Evolutionary conservation across 495 filamentous ascomycete species (phyloP), one percentile per base, ranked within the genome.

Genomic region (Usnea hakonensis): DNA sequence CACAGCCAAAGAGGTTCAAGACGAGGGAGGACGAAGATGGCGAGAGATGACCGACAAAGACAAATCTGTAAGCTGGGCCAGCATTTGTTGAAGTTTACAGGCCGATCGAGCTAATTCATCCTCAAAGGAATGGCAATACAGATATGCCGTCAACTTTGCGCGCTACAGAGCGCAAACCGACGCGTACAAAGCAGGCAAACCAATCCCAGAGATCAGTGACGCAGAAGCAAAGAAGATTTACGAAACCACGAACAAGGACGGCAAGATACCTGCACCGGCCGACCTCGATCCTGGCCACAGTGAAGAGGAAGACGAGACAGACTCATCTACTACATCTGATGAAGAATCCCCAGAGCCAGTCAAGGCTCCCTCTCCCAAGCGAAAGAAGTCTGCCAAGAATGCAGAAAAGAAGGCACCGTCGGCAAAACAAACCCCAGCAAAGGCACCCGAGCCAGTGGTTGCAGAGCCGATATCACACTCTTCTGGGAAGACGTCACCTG

Each of bases 1-100:
- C 4, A 85, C 83, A 61, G 89, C 90, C 64, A 88, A 87, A 66
- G 87, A 93, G 55, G 86, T 96, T 28, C 91, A 96, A 75, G 89
- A 61, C 81, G 81, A 55, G 82, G 93, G 64, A 96, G 95, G 94
- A 76, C 82, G 52, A 80, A 79, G 48, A 90, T 97, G 87, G 73
- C 77, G 82, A 48, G 81, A 80, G 44, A 90, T 97, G 87, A 73
- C 75, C 7, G 78, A 85, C 0, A 70, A 75, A 0, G 84, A 95
- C 72, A 93, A 95, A 76, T 80, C 84, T 65, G 89, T 94, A 76
- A 69, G 83, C 5, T 52, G 26, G 5, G 16, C 28, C 16, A 28
- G 17, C 23, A 8, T 74, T 9, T 36, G 10, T 30, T 19, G 13
- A 28, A 46, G 57, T 35, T 17, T 19, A 36, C 40, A 53, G 41